Evolutionary conservation across 2,329 filamentous ascomycete species (phyloP), one percentile per base, ranked within the genome.

Genomic region (Dactylellina drechsleri): DNA sequence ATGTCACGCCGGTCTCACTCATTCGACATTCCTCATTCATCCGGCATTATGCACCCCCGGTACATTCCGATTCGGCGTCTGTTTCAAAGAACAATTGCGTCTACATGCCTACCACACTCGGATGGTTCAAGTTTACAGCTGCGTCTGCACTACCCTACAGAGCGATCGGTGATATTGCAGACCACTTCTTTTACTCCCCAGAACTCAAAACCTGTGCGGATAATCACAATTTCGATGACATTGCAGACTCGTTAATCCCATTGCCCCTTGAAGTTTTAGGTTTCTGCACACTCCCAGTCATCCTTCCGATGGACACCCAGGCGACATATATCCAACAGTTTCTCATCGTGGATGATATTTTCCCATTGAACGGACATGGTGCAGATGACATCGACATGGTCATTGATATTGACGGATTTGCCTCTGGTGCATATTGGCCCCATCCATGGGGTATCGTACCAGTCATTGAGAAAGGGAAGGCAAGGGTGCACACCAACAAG

Each of bases 381-480:
- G 56, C 62, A 1, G 7, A 67, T 16, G 70, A 74, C 16, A 45
- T 74, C 4, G 70, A 74, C 26, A 61, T 74, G 31, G 70, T 67
- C 10, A 62, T 74, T 26, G 70, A 74, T 54, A 66, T 74, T 15
- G 70, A 66, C n/a, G 61, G 57, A 10, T 62, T 74, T 6, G 62
- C 47, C 0, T 62, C 62, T 4, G 70, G 70, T 18, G 49, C 62
- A 4, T 74, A 61, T 40, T 74, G 70, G 70, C 61, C 70, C 1
- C 70, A 74, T 41, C 62, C 61, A 10, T 57, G 54, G 62, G 70
- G 70, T 16, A 26, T 61, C 15, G 36, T 66, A 2, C 70, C 70
- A 4, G 70, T 74, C n/a, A 49, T 74, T 20, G 70, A 74, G 23
- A 66, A 40, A 31, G 70, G 62, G 13, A 62, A 57, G 18, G 40